phyloP scores from a whole-genome alignment of 2,329 filamentous ascomycete species.

The Sporothrix dimorphospora region DNA sequence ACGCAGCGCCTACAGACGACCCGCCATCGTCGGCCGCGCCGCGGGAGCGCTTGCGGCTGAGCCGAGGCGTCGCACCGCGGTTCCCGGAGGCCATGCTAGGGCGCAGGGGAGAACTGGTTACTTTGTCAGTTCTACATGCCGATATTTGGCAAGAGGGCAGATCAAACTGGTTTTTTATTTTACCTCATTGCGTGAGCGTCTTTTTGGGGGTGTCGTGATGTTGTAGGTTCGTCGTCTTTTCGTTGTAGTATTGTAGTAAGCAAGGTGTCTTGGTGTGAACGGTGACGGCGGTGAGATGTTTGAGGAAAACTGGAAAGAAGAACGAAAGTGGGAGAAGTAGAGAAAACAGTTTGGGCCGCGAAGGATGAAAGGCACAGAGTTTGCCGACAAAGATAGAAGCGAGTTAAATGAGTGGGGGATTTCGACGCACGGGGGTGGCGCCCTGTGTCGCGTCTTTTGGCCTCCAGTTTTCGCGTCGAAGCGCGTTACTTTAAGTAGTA shows the following conservation, averaged over 20 bases:
- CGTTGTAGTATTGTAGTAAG: background rate
- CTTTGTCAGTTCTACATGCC: background rate
- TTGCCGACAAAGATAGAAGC: constrained; percentile 1
- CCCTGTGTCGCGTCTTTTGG: constrained; percentile 26
- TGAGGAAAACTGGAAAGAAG: background rate
- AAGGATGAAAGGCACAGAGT: background rate
- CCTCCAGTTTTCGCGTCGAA: constrained; percentile 29
- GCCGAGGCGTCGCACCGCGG: constrained; percentile 62
- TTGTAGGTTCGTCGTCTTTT: background rate
- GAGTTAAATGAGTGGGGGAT: constrained; percentile 25
- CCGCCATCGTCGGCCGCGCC: constrained; percentile 54
- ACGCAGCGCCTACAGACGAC: constrained; percentile 56
- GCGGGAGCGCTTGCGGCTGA: constrained; percentile 60
- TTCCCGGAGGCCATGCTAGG: constrained; percentile 83
- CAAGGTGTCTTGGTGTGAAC: background rate
- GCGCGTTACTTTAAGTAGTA: constrained; percentile 48
- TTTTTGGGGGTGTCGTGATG: background rate
- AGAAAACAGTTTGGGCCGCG: background rate
- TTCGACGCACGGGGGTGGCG: background rate
- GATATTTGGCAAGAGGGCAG: background rate
- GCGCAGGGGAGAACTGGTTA: constrained; percentile 77
- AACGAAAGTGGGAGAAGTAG: background rate
- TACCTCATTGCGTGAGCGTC: constrained; percentile 37
- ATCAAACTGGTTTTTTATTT: background rate
- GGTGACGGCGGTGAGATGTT: background rate